These are phyloP conservation scores for Penicillium flavigenum DNA, from an alignment of 495 filamentous ascomycete species.

Conservation along the genomic window DNA sequence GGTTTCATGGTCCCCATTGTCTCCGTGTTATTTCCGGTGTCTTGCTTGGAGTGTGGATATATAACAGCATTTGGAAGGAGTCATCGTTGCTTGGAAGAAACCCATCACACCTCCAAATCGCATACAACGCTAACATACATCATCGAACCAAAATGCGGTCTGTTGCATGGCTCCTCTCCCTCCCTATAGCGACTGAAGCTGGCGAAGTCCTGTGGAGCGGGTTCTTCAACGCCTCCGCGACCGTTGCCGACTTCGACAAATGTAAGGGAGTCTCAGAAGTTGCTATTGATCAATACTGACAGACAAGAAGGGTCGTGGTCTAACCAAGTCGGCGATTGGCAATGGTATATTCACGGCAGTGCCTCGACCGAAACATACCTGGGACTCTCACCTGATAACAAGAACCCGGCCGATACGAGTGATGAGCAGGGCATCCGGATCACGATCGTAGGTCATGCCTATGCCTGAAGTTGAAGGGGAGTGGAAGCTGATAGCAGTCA, in stretches of 20 bases:
- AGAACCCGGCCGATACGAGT: slow-evolving; percentile 64
- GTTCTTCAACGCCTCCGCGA: slow-evolving; percentile 25
- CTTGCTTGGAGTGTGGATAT: not conserved
- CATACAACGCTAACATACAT: not conserved
- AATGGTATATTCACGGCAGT: slow-evolving; percentile 71
- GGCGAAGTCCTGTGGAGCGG: slow-evolving; percentile 32
- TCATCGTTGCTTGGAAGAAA: not conserved
- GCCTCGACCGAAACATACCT: slow-evolving; percentile 57
- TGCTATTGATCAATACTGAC: not conserved
- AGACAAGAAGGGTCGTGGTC: slow-evolving; percentile 55
- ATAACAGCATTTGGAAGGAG: not conserved
- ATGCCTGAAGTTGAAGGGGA: no score
- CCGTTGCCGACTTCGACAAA: slow-evolving; percentile 20
- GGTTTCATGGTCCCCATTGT: slow-evolving; percentile 1
- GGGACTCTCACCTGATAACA: slow-evolving; percentile 54
- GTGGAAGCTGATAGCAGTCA: slow-evolving; percentile 14
- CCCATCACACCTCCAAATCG: not conserved
- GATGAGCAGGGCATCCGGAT: slow-evolving; percentile 66
- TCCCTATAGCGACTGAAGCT: slow-evolving; percentile 21
- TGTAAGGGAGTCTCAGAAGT: not conserved
- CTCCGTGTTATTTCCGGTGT: slow-evolving; percentile 6
- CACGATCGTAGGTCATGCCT: slow-evolving; percentile 52
- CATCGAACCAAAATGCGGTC: slow-evolving; percentile 20
- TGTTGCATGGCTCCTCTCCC: slow-evolving; percentile 14
- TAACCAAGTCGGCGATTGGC: slow-evolving; percentile 64